Base-by-base conservation (phyloP, 1,139 yeast species). In the Suhomyces bolitotheri region DNA sequence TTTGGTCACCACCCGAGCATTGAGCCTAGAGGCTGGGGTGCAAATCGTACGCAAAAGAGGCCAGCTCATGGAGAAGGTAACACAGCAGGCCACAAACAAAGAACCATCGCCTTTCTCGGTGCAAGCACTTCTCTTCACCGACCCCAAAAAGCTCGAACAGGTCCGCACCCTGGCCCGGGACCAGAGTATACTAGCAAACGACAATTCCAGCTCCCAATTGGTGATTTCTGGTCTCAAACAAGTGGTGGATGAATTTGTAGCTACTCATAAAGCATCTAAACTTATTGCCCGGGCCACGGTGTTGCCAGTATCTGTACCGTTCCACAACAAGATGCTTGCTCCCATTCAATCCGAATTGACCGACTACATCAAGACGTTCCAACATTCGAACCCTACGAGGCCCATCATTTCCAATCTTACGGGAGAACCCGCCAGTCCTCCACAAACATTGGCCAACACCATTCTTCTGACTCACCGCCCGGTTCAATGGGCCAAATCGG, bases 261-360 rank as follows among this genome's bases (percentile, higher is more conserved):
- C 39, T 2, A 34, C 12, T 4, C 24, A 25, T 13, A 33, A 33
- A 9, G 8, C 42, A 7, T 38, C 40, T 15, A 51, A 47, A 22
- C 33, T 47, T 7, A 50, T 60, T 7, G 43, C 62, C 13, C 60
- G 59, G 41, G 43, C 55, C 2, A 54, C 60, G 7, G 48, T 47
- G 17, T 52, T 78, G 30, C 71, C 76, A 1, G 82, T 77, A 2
- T 55, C 66, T 3, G 72, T 78, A 2, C 82, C 84, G 5, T 78
- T 78, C 52, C 84, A 78, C 50, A 71, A 67, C 31, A 44, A 54
- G 2, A 44, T 64, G 14, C 58, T 78, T 50, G 39, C 42, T 16
- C 56, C 60, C 1, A 72, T 78, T 2, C 71, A 66, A 36, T 45
- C 50, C 5, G 52, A 56, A 24, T 56, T 73, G 29, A 32, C 33